Evolutionary conservation across 345 rosid genomes (phyloP).

Genomic region (Rhizophora apiculata): DNA sequence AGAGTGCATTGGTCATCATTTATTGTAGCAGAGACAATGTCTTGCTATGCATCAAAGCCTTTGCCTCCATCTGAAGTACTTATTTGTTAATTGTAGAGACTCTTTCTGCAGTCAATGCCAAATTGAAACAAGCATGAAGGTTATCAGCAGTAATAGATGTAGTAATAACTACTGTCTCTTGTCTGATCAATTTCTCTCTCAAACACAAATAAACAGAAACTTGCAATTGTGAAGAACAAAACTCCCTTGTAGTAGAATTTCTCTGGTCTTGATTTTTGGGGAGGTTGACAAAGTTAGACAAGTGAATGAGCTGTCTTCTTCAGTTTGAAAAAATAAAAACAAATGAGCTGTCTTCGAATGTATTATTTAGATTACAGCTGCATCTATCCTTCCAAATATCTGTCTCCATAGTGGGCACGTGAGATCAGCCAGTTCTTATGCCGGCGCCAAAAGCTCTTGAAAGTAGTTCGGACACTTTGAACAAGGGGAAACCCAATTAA

Average conservation of each 20-base stretch:
- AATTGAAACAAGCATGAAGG: slow-evolving; percentile 19
- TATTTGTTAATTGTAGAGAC: not conserved
- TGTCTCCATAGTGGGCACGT: slow-evolving; percentile 20
- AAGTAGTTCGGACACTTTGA: not conserved
- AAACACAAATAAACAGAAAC: not conserved
- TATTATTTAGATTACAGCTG: slow-evolving; percentile 21
- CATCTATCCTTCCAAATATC: slow-evolving; percentile 21
- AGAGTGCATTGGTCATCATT: slow-evolving; percentile 9
- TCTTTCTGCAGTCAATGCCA: slow-evolving; percentile 18
- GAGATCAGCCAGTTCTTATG: slow-evolving; percentile 25
- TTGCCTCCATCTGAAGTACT: slow-evolving; percentile 6
- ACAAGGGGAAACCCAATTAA: slow-evolving; percentile 19
- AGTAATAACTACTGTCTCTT: slow-evolving; percentile 14
- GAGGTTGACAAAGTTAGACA: slow-evolving; percentile 29
- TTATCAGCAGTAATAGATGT: slow-evolving; percentile 9
- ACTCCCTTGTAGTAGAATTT: too few relatives aligned
- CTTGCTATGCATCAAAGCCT: slow-evolving; percentile 12
- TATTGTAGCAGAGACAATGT: slow-evolving; percentile 18
- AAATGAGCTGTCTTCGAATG: slow-evolving; percentile 39
- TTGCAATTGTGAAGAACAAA: slow-evolving; percentile 13
- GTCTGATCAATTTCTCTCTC: not conserved
- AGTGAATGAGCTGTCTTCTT: slow-evolving; percentile 2
- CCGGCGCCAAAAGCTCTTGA: slow-evolving; percentile 15
- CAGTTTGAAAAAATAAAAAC: too few relatives aligned
- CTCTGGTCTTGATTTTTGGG: slow-evolving; percentile 1